These are phyloP conservation scores for Pleurotus cornucopiae DNA, from an alignment of 768 basidiomycete genomes.

Conservation along the genomic window DNA sequence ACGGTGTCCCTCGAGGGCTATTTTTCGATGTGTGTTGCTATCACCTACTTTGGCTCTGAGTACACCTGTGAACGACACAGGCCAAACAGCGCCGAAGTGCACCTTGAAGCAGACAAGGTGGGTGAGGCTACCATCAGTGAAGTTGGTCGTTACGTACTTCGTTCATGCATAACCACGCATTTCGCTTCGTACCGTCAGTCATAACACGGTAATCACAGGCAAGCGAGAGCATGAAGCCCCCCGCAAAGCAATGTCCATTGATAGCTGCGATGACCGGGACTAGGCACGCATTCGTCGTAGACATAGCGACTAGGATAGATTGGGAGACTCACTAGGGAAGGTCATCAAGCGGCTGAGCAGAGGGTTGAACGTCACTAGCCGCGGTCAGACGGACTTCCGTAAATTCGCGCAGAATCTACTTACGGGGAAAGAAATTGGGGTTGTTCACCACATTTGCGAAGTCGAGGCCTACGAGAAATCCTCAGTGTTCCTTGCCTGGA, in stretches of 20 bases:
- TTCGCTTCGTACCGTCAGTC: constrained; percentile 72
- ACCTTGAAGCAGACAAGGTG: constrained; percentile 37
- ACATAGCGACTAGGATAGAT: too few relatives aligned
- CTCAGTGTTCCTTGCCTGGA: neutral
- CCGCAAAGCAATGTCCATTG: constrained; percentile 86
- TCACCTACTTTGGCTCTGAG: constrained; percentile 62
- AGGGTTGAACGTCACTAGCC: constrained; percentile 69
- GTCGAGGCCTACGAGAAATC: constrained; percentile 50
- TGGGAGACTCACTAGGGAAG: constrained; percentile 60
- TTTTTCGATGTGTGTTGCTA: constrained; percentile 57
- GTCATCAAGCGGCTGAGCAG: constrained; percentile 63
- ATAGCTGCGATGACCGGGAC: constrained; percentile 79
- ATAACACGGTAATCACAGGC: constrained; percentile 88
- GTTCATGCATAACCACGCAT: constrained; percentile 91
- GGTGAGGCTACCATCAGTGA: neutral
- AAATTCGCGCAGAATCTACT: constrained; percentile 14
- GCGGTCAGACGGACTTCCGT: constrained; percentile 8
- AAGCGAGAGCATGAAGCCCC: constrained; percentile 72
- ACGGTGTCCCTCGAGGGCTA: constrained; percentile 75
- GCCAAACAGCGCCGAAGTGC: constrained; percentile 81
- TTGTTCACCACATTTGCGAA: constrained; percentile 48
- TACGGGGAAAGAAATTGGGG: constrained; percentile 65
- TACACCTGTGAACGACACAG: constrained; percentile 63
- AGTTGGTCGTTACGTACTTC: constrained; percentile 46
- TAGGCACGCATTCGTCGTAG: constrained; percentile 20